Evolutionary conservation across 202 grass and related monocot species (phyloP).

Genomic region (Zizania palustris): DNA sequence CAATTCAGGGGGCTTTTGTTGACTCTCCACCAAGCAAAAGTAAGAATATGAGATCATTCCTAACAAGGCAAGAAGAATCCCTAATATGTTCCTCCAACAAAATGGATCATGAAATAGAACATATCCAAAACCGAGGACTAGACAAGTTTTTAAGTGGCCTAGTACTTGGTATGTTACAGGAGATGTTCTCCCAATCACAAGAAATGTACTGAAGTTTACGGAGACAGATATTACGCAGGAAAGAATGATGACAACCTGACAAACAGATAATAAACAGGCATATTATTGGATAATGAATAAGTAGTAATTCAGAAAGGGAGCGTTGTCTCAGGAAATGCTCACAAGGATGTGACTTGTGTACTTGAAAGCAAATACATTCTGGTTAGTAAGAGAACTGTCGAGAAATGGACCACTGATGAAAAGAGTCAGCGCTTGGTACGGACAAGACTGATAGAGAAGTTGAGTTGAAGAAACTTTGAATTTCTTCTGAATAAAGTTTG

Average conservation of each 20-base stretch:
- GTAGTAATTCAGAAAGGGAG: neutral
- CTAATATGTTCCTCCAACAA: slow-evolving; percentile 2
- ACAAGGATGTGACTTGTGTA: slow-evolving; percentile 45
- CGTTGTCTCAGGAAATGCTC: neutral
- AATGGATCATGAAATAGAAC: slow-evolving; percentile 12
- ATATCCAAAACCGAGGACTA: slow-evolving; percentile 46
- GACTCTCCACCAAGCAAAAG: slow-evolving; percentile 38
- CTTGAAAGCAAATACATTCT: slow-evolving; percentile 53
- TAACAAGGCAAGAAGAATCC: slow-evolving; percentile 41
- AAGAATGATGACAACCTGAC: slow-evolving; percentile 44
- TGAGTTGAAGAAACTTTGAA: slow-evolving; percentile 49
- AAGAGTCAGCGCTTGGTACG: slow-evolving; percentile 48
- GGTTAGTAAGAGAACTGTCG: slow-evolving; percentile 50
- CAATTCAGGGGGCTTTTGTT: slow-evolving; percentile 38
- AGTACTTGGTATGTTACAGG: slow-evolving; percentile 51
- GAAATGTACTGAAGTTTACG: slow-evolving; percentile 58
- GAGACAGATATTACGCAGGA: slow-evolving; percentile 56
- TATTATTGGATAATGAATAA: neutral
- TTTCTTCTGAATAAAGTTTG: slow-evolving; percentile 24
- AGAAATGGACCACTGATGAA: slow-evolving; percentile 49
- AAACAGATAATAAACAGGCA: slow-evolving; percentile 7
- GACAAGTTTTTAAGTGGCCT: slow-evolving; percentile 49
- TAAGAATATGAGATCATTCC: slow-evolving; percentile 51
- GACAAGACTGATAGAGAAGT: slow-evolving; percentile 47
- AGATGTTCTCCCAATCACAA: slow-evolving; percentile 54